Evolutionary conservation across 768 basidiomycete species (phyloP).

Genomic region (Xerocomus spinulosus): DNA sequence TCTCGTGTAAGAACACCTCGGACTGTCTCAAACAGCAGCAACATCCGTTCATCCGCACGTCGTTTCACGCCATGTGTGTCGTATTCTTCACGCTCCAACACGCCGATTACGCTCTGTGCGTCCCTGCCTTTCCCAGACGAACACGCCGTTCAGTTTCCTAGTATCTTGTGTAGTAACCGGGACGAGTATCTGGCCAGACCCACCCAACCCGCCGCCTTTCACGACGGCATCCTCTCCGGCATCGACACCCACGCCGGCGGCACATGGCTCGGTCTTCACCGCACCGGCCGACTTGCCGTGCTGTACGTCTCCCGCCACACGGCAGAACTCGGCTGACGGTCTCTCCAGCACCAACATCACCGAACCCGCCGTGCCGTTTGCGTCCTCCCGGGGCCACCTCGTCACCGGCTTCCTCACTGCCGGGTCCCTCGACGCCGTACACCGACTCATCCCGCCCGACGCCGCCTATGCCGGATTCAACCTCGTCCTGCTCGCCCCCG

Average conservation of each 20-base stretch:
- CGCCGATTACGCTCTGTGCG: conserved; percentile 73
- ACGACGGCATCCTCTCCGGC: conserved; percentile 62
- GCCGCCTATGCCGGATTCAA: conserved; percentile 77
- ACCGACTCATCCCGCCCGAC: conserved; percentile 44
- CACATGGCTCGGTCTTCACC: conserved; percentile 75
- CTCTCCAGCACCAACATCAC: conserved; percentile 89
- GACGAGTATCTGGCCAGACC: conserved; percentile 71
- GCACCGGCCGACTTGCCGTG: conserved; percentile 62
- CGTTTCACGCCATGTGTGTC: conserved; percentile 47
- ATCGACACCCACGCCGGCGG: conserved; percentile 71
- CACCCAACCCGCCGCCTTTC: conserved; percentile 61
- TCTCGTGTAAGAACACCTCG: background rate
- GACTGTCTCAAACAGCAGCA: conserved; percentile 7
- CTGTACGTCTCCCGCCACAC: conserved; percentile 46
- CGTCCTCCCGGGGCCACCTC: conserved; percentile 65
- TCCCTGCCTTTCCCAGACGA: background rate
- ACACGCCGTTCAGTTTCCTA: conserved; percentile 23
- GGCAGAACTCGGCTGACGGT: conserved; percentile 11
- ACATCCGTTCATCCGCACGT: background rate
- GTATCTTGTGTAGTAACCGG: conserved; percentile 71
- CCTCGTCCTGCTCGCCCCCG: conserved; percentile 55
- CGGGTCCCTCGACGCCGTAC: conserved; percentile 46
- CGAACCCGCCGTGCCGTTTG: conserved; percentile 47
- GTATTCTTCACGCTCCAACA: conserved; percentile 74
- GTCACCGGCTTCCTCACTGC: conserved; percentile 64